phyloP scores from a whole-genome alignment of 1,139 yeast genomes.

The Yamadazyma siamensis region DNA sequence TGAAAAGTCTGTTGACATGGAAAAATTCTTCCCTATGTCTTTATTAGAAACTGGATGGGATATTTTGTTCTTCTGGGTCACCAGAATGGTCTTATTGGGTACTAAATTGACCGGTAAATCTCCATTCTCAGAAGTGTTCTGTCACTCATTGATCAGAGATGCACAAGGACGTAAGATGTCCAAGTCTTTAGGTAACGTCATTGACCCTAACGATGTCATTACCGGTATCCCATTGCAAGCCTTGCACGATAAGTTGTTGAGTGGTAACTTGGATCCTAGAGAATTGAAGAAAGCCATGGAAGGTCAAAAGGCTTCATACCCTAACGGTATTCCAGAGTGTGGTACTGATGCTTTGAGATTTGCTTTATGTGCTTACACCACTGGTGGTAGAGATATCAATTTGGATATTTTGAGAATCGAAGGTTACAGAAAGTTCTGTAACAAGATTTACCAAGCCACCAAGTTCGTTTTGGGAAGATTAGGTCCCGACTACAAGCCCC shows the following conservation, averaged over 20 bases:
- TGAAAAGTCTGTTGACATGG: conserved; percentile 66
- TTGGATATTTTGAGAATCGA: conserved; percentile 95
- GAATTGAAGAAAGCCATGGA: conserved; percentile 84
- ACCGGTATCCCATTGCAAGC: conserved; percentile 77
- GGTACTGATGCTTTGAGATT: conserved; percentile 98
- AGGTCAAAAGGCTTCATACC: conserved; percentile 89
- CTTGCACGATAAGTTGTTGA: conserved; percentile 71
- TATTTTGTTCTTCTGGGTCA: conserved; percentile 97
- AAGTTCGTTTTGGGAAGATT: conserved; percentile 92
- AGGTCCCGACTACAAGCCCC: conserved; percentile 84
- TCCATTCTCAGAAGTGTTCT: conserved; percentile 95
- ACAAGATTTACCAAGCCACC: conserved; percentile 98
- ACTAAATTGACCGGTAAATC: conserved; percentile 84
- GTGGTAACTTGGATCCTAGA: conserved; percentile 86
- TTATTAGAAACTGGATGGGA: conserved; percentile 99
- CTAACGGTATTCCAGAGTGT: conserved; percentile 97
- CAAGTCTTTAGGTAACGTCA: conserved; percentile 92
- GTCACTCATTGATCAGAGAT: conserved; percentile 97
- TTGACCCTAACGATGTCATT: conserved; percentile 94
- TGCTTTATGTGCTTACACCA: conserved; percentile 96
- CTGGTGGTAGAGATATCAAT: conserved; percentile 98
- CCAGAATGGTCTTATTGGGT: conserved; percentile 93
- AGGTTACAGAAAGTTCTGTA: conserved; percentile 98
- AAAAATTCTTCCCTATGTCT: conserved; percentile 82
- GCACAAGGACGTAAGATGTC: conserved; percentile 99